phyloP scores from a whole-genome alignment of 345 rosid species.

The Gynandropsis gynandra region DNA sequence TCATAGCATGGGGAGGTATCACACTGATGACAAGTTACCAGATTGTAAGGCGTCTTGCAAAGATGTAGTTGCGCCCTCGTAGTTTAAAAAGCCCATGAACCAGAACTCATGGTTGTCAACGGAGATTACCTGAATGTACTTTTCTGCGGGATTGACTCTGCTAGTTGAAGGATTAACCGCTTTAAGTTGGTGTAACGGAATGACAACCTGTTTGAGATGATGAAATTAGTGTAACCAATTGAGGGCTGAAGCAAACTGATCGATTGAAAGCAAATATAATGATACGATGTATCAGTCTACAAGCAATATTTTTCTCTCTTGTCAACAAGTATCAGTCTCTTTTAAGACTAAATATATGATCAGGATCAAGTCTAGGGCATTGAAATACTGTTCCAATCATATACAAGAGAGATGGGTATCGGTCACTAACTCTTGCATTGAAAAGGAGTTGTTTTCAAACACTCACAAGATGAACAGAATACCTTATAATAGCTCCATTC shows the following conservation, averaged over 20 bases:
- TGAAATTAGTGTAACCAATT: not conserved
- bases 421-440: not conserved
- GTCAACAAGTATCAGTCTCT: not conserved
- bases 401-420: no score
- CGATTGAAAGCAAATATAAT: not conserved
- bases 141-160: conserved; percentile 42
- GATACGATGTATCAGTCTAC: no score
- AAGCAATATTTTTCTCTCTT: no score
- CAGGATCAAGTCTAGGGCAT: no score
- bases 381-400: no score
- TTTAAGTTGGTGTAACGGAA: conserved; percentile 54
- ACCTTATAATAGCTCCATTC: conserved; percentile 87
- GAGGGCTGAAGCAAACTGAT: not conserved
- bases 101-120: conserved; percentile 57
- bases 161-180: conserved; percentile 51
- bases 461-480: conserved; percentile 10
- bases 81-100: conserved; percentile 65
- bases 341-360: no score
- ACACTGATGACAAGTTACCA: conserved; percentile 30
- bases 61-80: conserved; percentile 37
- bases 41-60: conserved; percentile 35
- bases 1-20: conserved; percentile 21
- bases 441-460: not conserved
- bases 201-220: conserved; percentile 45
- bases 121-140: conserved; percentile 54